Evolutionary conservation across 352 stramenopile genomes (phyloP), one percentile per base, ranked within the genome.

Genomic region (Phytopythium sindhum): DNA sequence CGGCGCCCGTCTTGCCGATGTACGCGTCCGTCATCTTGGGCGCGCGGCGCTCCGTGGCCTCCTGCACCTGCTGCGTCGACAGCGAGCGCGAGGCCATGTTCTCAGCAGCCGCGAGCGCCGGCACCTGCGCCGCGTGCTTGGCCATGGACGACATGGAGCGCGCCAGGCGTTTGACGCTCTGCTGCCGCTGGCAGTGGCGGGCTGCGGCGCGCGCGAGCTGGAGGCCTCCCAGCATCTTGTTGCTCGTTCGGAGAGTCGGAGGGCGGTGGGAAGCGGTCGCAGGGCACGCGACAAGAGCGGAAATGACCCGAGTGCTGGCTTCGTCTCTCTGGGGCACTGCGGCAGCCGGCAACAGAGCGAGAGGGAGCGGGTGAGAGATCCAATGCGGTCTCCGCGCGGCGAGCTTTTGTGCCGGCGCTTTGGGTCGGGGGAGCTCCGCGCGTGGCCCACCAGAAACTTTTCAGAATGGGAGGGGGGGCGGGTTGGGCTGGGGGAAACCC

Each of bases 1-100:
- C 86, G 39, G 93, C 95, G 65, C 91, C 95, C 8, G 89, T 97
- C 66, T 98, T 92, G 66, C 90, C 91, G 48, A 96, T 85, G 72
- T 88, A 97, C 71, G 93, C 78, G 71, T 95, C 86, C n/a, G 84
- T 93, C 54, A 67, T 72, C 66, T 85, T 84, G 35, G 73, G 72
- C 33, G 71, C 28, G 57, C 65, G 58, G 60, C 75, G 78, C 52
- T 74, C 79, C 59, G 72, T 61, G 28, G 81, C 57, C 0, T 67
- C 66, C 48, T 77, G 67, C 24, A 56, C 57, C 33, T 71, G 62
- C n/a, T 77, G 54, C 12, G 72, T 75, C 11, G 76, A 88, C 61
- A 88, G 54, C 55, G 69, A 57, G 39, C 78, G 74, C 15, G 59
- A 47, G 35, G 73, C 51, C 28, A 65, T 42, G 12, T 60, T 31